phyloP scores from a whole-genome alignment of 1,284 basidiomycete species.

The Sporisorium graminicola region DNA sequence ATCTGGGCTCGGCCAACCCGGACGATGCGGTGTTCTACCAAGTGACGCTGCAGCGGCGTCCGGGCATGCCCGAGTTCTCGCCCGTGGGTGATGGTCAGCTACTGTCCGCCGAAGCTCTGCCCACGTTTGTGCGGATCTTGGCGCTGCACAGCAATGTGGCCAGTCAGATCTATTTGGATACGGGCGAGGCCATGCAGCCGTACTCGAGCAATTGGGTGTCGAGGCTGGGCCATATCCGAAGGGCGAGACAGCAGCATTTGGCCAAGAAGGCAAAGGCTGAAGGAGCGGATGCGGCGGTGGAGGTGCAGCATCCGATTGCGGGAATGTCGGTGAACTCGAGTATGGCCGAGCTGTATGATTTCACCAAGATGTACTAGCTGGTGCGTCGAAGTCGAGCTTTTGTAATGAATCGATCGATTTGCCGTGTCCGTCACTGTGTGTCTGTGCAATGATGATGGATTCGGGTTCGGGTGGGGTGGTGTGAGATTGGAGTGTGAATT shows the following conservation, averaged over 20 bases:
- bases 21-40: slow-evolving; percentile 66
- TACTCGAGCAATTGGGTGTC: slow-evolving; percentile 66
- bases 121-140: slow-evolving; percentile 64
- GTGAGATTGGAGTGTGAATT: no score
- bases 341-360: slow-evolving; percentile 47
- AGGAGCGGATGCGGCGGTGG: background rate
- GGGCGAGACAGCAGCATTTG: slow-evolving; percentile 33
- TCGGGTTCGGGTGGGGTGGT: no score
- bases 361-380: slow-evolving; percentile 44
- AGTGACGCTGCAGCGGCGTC: slow-evolving; percentile 64
- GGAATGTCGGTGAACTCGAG: slow-evolving; percentile 32
- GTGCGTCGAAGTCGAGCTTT: no score
- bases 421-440: no score
- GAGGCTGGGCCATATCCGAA: slow-evolving; percentile 52
- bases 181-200: slow-evolving; percentile 65
- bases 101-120: slow-evolving; percentile 58
- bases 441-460: background rate
- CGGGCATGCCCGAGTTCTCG: slow-evolving; percentile 65
- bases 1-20: slow-evolving; percentile 62
- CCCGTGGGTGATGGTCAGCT: slow-evolving; percentile 67
- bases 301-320: background rate
- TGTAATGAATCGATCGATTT: no score
- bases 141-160: slow-evolving; percentile 66
- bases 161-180: slow-evolving; percentile 66
- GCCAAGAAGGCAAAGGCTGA: slow-evolving; percentile 30